A percentile compares a stretch with the other conserved stretches of the same genome.
Evolutionary conservation across 768 basidiomycete species (phyloP).

Genomic region (Amanita rubescens): DNA sequence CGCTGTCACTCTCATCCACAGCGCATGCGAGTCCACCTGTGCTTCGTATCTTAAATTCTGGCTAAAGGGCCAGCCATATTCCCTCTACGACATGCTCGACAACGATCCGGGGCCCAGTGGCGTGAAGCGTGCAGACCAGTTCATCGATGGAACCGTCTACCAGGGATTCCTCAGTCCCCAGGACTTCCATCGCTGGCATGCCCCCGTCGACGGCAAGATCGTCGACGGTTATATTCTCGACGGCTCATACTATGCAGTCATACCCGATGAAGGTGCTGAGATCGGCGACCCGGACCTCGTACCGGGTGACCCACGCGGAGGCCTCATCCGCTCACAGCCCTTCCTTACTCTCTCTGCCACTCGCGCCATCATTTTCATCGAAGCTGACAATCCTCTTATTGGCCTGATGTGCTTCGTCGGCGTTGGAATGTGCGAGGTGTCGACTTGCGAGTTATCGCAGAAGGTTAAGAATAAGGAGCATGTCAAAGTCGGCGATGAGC

Average conservation of each 20-base stretch:
- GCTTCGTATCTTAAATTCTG: conserved; percentile 44
- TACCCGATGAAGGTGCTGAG: conserved; percentile 8
- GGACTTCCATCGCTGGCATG: conserved; percentile 59
- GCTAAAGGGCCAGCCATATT: conserved; percentile 58
- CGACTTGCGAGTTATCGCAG: conserved; percentile 48
- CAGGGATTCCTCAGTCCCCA: conserved; percentile 51
- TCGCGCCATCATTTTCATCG: conserved; percentile 47
- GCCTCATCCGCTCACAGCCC: conserved; percentile 23
- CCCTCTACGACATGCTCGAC: conserved; percentile 47
- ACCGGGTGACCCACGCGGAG: conserved; percentile 11
- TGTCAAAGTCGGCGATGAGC: conserved; percentile 45
- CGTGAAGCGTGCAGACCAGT: conserved; percentile 24
- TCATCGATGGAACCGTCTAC: conserved; percentile 44
- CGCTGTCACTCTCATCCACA: conserved; percentile 30
- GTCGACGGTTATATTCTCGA: conserved; percentile 35
- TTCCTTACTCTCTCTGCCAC: conserved; percentile 41
- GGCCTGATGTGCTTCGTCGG: conserved; percentile 52
- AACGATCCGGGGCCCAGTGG: conserved; percentile 19
- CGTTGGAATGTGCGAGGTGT: conserved; percentile 57
- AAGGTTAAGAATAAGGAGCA: conserved; percentile 26
- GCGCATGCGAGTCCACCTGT: conserved; percentile 48
- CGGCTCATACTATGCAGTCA: conserved; percentile 41
- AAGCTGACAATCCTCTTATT: conserved; percentile 41
- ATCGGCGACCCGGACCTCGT: conserved; percentile 3
- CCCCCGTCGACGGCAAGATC: conserved; percentile 43